Base-by-base conservation (phyloP, 139 green algal genomes). In the Coccomyxa sp. region DNA sequence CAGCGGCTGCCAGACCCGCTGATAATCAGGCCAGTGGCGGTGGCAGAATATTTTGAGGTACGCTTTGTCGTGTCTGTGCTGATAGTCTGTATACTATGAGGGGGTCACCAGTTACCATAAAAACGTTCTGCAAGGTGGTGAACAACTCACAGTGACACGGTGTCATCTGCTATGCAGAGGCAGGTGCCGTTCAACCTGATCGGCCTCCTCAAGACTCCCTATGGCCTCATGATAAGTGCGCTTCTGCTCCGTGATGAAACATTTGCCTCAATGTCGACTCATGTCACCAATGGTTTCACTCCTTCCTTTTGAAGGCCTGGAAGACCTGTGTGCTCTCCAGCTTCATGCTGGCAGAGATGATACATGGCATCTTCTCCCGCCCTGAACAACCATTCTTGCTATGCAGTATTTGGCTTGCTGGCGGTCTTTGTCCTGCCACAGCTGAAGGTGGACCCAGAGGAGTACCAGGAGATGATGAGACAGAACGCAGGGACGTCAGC, bases 171-270 rank as follows among this genome's bases (percentile, higher is more conserved):
- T 58, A 25, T 88, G 87, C 85, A 91, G 82, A 84, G 83, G 57
- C 83, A 58, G n/a, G 79, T 85, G 38, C 60, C 77, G 0, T 91
- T 91, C 82, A 88, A 85, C 78, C 25, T 91, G 16, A 32, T 71
- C 45, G 80, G 60, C 51, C 86, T 88, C 63, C n/a, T 91, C 28
- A 91, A 91, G 82, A 91, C 87, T 27, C 88, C 88, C 0, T 91
- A 91, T 66, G 88, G 88, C 11, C 86, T 91, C 59, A 91, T 91
- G 88, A 84, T 77, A 28, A 76, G 60, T 85, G 27, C 27, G 38
- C 51, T 32, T 51, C 38, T 7, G 7, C 38, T 7, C 66, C 66
- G 9, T 74, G 83, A 23, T 74, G 66, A 30, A 27, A 23, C 21
- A 30, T 27, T 74, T 7, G 4, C 10, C 23, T 23, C 23, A 74